Percentiles rank a stretch among this genome's conserved stretches.
These are phyloP conservation scores for Aspergillus sclerotialis DNA, from an alignment of 2,329 filamentous ascomycete species.

Conservation along the genomic window DNA sequence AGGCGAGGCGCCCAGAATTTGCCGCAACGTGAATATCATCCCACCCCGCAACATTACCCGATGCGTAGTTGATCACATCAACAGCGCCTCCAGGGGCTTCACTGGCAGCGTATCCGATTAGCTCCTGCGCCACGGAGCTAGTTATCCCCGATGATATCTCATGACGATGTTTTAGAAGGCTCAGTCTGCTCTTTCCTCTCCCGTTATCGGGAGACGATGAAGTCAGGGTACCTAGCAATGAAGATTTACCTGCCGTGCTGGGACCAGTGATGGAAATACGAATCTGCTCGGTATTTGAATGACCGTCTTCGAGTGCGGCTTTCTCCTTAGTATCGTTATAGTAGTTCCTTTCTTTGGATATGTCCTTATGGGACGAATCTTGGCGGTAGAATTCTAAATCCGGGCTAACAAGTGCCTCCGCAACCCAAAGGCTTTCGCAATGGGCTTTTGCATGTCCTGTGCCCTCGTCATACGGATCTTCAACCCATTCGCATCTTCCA, in stretches of 20 bases:
- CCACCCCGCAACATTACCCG: constrained; percentile 85
- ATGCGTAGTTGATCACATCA: constrained; percentile 68
- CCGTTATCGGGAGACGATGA: constrained; percentile 88
- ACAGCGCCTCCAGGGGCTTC: constrained; percentile 34
- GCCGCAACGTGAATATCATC: constrained; percentile 82
- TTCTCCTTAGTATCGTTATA: constrained; percentile 3
- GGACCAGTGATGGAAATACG: constrained; percentile 82
- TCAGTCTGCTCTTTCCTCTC: constrained; percentile 79
- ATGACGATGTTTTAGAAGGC: constrained; percentile 84
- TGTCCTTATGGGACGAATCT: constrained; percentile 6
- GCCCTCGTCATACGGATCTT: constrained; percentile 16
- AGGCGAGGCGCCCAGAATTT: constrained; percentile 66
- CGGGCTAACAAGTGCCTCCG: constrained; percentile 82
- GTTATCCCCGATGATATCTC: constrained; percentile 89
- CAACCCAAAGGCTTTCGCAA: constrained; percentile 67
- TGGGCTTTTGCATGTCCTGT: constrained; percentile 19
- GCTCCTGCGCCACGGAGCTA: constrained; percentile 87
- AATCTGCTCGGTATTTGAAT: constrained; percentile 63
- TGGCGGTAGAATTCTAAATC: constrained; percentile 46
- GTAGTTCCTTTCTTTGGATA: constrained; percentile 1
- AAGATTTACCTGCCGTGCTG: constrained; percentile 88
- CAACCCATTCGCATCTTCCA: constrained; percentile 63
- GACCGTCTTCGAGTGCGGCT: constrained; percentile 13
- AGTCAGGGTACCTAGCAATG: constrained; percentile 77
- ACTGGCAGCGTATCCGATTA: constrained; percentile 67